Evolutionary conservation across 2,329 filamentous ascomycete genomes (phyloP), one percentile per base, ranked within the genome.

Genomic region (Hypomyces perniciosus): DNA sequence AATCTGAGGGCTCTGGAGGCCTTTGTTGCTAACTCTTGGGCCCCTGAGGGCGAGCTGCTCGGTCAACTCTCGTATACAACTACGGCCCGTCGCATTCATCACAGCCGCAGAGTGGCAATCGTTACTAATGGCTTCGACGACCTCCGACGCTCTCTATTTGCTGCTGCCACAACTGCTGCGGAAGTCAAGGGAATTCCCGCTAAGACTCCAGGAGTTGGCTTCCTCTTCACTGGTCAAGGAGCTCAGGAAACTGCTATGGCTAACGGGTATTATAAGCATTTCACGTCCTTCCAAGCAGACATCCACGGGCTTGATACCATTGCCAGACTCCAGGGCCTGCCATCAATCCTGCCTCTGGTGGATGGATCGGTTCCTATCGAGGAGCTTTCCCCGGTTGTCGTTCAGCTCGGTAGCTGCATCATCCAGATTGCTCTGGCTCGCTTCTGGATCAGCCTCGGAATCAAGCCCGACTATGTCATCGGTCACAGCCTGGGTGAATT

Each of bases 401-500:
- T 63, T 0, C 74, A 78, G 54, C 64, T 77, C 0, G 68, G 64
- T 1, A 60, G 71, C 4, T 59, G 65, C 8, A 64, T 60, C 37
- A 58, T 69, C 1, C 64, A 78, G 51, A 72, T 74, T 7, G 72
- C 74, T 1, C 56, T 78, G 4, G 66, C 66, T 6, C 61, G 62
- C 20, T 59, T 71, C 0, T 77, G 72, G 73, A 56, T 54, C 0
- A 64, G 62, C 0, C 65, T 68, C 54, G 70, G 68, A 1, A 54
- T 77, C n/a, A 57, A 55, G 6, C 73, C 75, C 8, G 66, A 71
- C 34, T 72, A 65, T 1, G 73, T 76, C 4, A 56, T 77, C 4
- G 75, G 75, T 4, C 74, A 76, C 53, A 84, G 80, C 57, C 68
- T 85, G 27, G 81, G 81, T 46, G 81, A 84, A 61, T 84, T 83